Percentiles rank a stretch among this genome's conserved stretches.
phyloP scores from a whole-genome alignment of 306 rosid species.

The Trifolium dubium region DNA sequence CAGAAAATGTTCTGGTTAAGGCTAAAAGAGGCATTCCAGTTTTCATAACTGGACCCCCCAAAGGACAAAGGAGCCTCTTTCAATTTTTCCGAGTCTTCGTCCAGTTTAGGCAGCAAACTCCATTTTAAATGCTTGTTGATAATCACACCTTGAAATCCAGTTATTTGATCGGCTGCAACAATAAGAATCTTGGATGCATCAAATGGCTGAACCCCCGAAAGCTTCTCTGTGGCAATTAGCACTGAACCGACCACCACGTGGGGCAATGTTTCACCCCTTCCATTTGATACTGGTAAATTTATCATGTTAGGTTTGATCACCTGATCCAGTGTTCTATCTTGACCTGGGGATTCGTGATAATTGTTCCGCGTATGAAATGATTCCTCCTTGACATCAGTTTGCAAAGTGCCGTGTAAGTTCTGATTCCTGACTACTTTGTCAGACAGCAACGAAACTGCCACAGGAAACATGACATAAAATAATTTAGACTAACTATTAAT shows the following conservation, averaged over 20 bases:
- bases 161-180: conserved; percentile 63
- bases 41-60: conserved; percentile 74
- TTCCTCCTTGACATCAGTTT: conserved; percentile 47
- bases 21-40: conserved; percentile 68
- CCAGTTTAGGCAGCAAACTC: conserved; percentile 63
- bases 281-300: conserved; percentile 45
- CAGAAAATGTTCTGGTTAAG: conserved; percentile 52
- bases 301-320: conserved; percentile 45
- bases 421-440: conserved; percentile 41
- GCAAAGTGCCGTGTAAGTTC: conserved; percentile 43
- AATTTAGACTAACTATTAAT: conserved; percentile 20
- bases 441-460: conserved; percentile 62
- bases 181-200: conserved; percentile 75
- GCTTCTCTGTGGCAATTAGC: conserved; percentile 73
- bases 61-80: conserved; percentile 66
- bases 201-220: conserved; percentile 65
- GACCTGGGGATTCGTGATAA: conserved; percentile 51
- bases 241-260: conserved; percentile 63
- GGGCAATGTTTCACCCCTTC: conserved; percentile 45
- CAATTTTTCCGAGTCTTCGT: conserved; percentile 53
- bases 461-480: conserved; percentile 40
- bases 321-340: conserved; percentile 46
- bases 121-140: conserved; percentile 74
- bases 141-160: conserved; percentile 85
- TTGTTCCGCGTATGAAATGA: conserved; percentile 32